Evolutionary conservation across 2,329 filamentous ascomycete genomes (phyloP).

Genomic region (Dendryphion nanum): DNA sequence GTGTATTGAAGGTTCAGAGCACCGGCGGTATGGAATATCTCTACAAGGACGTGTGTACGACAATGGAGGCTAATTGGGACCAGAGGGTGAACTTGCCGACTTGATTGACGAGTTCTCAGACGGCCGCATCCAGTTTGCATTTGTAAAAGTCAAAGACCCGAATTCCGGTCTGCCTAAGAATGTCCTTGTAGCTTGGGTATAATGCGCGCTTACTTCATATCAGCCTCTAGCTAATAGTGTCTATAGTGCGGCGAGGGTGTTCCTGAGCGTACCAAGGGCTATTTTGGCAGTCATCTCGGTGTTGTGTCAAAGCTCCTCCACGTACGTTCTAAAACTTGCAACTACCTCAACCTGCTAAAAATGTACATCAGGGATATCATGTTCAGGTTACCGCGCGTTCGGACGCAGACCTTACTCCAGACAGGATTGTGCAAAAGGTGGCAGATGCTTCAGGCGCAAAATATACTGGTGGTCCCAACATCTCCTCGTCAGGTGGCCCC

Average conservation of each 20-base stretch:
- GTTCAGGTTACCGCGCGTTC: constrained; percentile 96
- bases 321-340: constrained; percentile 44
- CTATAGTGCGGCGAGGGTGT: constrained; percentile 86
- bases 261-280: constrained; percentile 96
- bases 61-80: constrained; percentile 20
- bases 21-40: constrained; percentile 66
- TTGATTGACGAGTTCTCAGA: constrained; percentile 96
- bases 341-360: neutral
- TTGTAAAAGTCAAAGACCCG: constrained; percentile 92
- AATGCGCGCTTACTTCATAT: neutral
- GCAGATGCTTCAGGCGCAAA: constrained; percentile 92
- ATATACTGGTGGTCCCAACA: constrained; percentile 70
- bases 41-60: neutral
- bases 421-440: constrained; percentile 88
- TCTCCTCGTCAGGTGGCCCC: constrained; percentile 56
- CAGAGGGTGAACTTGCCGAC: constrained; percentile 87
- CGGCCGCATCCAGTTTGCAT: constrained; percentile 94
- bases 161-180: constrained; percentile 88
- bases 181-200: constrained; percentile 84
- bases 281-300: constrained; percentile 92
- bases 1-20: constrained; percentile 88
- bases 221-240: constrained; percentile 7
- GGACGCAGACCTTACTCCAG: constrained; percentile 81
- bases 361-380: constrained; percentile 70
- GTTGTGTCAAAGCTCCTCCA: constrained; percentile 90